These are phyloP conservation scores for Penicillium atrosanguineum DNA, from an alignment of 495 filamentous ascomycete species.

Conservation along the genomic window DNA sequence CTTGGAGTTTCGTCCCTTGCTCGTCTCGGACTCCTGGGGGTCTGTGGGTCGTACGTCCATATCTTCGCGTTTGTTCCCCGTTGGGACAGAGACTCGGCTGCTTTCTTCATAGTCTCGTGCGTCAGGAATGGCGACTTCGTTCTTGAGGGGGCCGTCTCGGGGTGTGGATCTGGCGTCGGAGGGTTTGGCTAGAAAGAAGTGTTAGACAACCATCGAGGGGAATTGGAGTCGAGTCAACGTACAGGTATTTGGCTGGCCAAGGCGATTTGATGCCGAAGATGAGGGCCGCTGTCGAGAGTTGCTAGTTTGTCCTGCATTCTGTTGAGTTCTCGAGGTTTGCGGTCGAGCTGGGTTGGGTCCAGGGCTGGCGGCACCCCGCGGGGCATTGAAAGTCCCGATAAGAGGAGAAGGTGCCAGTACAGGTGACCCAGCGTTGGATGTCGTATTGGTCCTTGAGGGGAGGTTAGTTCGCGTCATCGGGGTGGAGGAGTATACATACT, in stretches of 20 bases:
- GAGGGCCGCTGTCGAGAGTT: constrained; percentile 56
- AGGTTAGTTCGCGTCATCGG: constrained; percentile 7
- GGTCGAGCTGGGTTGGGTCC: constrained; percentile 47
- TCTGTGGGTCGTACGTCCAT: constrained; percentile 29
- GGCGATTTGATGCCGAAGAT: constrained; percentile 57
- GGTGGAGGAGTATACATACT: constrained; percentile 43
- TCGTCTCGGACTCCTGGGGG: constrained; percentile 25
- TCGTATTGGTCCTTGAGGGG: constrained; percentile 44
- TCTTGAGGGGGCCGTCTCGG: constrained; percentile 33
- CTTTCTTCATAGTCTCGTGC: constrained; percentile 25
- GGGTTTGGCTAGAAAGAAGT: constrained; percentile 30
- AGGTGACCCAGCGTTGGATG: constrained; percentile 60
- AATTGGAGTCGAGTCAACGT: constrained; percentile 13
- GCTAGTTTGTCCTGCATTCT: constrained; percentile 59
- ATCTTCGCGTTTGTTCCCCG: constrained; percentile 32
- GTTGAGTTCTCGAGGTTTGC: constrained; percentile 64
- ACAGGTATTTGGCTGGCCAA: constrained; percentile 27
- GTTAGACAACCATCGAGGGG: not conserved
- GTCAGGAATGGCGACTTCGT: constrained; percentile 28
- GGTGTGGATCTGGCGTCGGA: constrained; percentile 31
- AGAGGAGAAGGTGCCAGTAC: constrained; percentile 71
- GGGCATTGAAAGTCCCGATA: constrained; percentile 54
- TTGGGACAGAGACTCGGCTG: constrained; percentile 30
- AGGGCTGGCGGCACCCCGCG: constrained; percentile 48
- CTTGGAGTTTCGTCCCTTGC: constrained; percentile 52